A percentile compares a stretch with the other conserved stretches of the same genome.
phyloP scores from a whole-genome alignment of 129 eudicot species.

The Deinandra increscens region DNA sequence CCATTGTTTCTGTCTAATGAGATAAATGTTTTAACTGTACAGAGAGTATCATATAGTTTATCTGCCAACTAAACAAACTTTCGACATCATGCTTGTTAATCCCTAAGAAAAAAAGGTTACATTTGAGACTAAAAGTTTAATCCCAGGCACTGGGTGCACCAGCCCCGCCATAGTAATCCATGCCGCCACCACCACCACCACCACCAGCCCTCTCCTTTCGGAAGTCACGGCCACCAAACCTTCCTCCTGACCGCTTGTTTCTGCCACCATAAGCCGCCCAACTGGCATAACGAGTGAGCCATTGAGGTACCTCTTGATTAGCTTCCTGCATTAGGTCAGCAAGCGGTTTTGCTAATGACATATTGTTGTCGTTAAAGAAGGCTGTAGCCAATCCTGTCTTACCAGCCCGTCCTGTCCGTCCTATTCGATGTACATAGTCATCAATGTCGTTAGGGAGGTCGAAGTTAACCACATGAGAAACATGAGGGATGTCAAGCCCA shows the following conservation, averaged over 20 bases:
- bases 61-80: slow-evolving; percentile 21
- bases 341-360: slow-evolving; percentile 50
- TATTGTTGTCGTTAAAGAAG: slow-evolving; percentile 55
- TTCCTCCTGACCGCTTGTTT: slow-evolving; percentile 35
- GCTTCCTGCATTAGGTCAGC: slow-evolving; percentile 56
- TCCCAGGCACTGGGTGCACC: slow-evolving; percentile 51
- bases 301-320: slow-evolving; percentile 41
- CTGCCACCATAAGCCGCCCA: slow-evolving; percentile 42
- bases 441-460: slow-evolving; percentile 76
- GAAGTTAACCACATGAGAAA: slow-evolving; percentile 75
- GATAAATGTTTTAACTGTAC: no score
- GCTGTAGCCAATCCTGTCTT: slow-evolving; percentile 79
- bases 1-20: no score
- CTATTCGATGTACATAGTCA: slow-evolving; percentile 85
- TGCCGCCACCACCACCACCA: no score
- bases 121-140: slow-evolving; percentile 8
- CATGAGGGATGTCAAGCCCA: slow-evolving; percentile 79
- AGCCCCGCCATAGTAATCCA: slow-evolving; percentile 34
- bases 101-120: slow-evolving; percentile 6
- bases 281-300: slow-evolving; percentile 39
- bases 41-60: no score
- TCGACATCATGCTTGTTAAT: slow-evolving; percentile 13
- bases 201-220: slow-evolving; percentile 29
- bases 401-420: slow-evolving; percentile 89
- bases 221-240: slow-evolving; percentile 44